These are phyloP conservation scores for Epichloe glyceriae DNA, from an alignment of 2,329 filamentous ascomycete genomes.

Conservation along the genomic window DNA sequence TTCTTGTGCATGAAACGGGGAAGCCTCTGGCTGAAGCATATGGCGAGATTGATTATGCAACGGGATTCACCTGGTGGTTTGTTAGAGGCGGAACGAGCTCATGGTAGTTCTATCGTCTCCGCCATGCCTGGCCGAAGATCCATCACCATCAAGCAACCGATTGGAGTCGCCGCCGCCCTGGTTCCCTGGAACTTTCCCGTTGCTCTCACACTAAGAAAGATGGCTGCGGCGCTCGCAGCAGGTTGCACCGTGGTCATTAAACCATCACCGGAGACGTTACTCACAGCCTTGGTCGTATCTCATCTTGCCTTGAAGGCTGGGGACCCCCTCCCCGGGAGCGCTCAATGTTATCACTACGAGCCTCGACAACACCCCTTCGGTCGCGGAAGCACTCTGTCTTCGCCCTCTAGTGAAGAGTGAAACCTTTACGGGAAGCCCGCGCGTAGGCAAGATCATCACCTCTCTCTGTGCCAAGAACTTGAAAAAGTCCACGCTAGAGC, in stretches of 20 bases:
- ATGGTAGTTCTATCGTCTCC: constrained; percentile 46
- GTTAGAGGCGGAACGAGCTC: constrained; percentile 35
- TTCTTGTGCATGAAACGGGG: constrained; percentile 37
- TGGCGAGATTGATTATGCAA: constrained; percentile 42
- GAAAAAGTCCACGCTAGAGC: constrained; percentile 55
- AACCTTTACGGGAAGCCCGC: constrained; percentile 64
- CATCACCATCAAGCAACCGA: constrained; percentile 51
- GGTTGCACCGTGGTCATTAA: constrained; percentile 68
- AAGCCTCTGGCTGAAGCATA: constrained; percentile 41
- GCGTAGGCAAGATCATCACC: constrained; percentile 54
- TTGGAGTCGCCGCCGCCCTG: constrained; percentile 22
- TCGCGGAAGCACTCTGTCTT: constrained; percentile 33
- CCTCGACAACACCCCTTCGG: constrained; percentile 28
- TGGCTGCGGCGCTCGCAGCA: constrained; percentile 48
- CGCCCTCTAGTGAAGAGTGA: constrained; percentile 44
- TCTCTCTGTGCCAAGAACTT: constrained; percentile 45
- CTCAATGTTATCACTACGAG: constrained; percentile 40
- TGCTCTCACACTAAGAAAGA: constrained; percentile 35
- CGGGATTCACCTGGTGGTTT: constrained; percentile 44
- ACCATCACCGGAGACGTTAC: constrained; percentile 60
- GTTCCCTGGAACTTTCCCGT: constrained; percentile 46
- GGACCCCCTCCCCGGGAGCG: constrained; percentile 59
- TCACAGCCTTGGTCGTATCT: constrained; percentile 56
- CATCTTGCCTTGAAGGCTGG: constrained; percentile 54
- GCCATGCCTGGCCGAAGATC: constrained; percentile 49